These are phyloP conservation scores for Malbranchea cinnamomea DNA, from an alignment of 2,329 filamentous ascomycete species.

Conservation along the genomic window DNA sequence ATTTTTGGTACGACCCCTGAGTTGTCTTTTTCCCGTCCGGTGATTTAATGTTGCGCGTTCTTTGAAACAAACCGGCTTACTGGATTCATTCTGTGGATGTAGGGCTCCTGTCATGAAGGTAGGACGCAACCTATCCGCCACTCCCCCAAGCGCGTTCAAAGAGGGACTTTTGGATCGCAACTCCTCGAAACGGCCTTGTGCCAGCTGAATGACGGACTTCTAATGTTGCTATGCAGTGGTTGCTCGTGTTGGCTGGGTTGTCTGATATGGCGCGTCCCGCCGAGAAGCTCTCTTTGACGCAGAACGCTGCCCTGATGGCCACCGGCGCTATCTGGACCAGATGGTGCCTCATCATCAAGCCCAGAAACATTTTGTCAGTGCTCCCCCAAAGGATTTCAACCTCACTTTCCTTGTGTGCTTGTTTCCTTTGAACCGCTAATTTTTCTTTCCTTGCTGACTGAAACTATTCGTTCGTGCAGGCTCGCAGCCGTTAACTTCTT, in stretches of 20 bases:
- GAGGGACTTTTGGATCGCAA: no score
- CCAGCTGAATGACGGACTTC: no score
- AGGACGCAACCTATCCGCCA: constrained; percentile 12
- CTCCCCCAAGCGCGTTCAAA: background rate
- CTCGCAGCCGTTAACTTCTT: constrained; percentile 97
- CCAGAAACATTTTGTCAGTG: constrained; percentile 72
- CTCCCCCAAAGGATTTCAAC: background rate
- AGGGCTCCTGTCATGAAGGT: constrained; percentile 92
- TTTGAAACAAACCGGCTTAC: constrained; percentile 1
- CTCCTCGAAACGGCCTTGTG: background rate
- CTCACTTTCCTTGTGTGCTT: background rate
- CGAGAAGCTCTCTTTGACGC: constrained; percentile 81
- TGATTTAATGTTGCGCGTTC: background rate
- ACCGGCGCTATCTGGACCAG: constrained; percentile 96
- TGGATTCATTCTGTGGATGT: constrained; percentile 5
- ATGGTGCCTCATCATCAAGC: constrained; percentile 96
- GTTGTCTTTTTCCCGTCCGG: constrained; percentile 2
- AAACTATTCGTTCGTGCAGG: constrained; percentile 26
- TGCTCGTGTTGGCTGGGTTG: constrained; percentile 78
- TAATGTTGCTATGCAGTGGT: constrained; percentile 48
- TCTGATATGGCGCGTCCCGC: constrained; percentile 83
- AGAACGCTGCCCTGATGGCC: constrained; percentile 77
- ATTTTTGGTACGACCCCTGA: constrained; percentile 64
- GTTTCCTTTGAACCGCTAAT: background rate
- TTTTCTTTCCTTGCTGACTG: background rate